Conservation (phyloP, 768 basidiomycete genomes). For the Pulveroboletus sp. region DNA sequence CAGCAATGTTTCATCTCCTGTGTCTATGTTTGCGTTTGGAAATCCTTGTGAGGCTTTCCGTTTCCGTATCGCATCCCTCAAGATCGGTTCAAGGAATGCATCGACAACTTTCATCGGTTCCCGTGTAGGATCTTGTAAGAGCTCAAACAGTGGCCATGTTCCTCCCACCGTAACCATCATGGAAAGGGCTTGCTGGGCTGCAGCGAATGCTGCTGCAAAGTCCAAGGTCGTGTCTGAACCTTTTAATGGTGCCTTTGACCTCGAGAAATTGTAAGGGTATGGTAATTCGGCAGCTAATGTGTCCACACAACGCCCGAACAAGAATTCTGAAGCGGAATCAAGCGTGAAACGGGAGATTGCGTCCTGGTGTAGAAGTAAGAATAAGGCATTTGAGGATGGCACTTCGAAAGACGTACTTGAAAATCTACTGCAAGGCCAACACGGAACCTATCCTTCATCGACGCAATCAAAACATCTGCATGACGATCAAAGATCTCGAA, state of each 20-base stretch:
- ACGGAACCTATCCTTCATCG: slow-evolving; percentile 41
- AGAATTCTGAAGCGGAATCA: slow-evolving; percentile 51
- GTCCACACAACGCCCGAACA: slow-evolving; percentile 44
- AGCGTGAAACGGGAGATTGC: slow-evolving; percentile 45
- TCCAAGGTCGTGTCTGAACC: slow-evolving; percentile 15
- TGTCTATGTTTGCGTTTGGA: slow-evolving; percentile 1
- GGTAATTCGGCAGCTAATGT: slow-evolving; percentile 36
- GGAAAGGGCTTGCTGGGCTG: slow-evolving; percentile 31
- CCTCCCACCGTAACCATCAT: slow-evolving; percentile 29
- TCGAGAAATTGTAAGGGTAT: slow-evolving; percentile 32
- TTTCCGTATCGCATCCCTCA: slow-evolving; percentile 34
- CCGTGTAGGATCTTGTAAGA: no score
- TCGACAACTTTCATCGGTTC: slow-evolving; percentile 19
- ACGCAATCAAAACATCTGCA: slow-evolving; percentile 42
- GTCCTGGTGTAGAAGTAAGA: slow-evolving; percentile 31
- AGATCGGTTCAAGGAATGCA: slow-evolving; percentile 37
- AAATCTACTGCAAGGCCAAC: slow-evolving; percentile 55
- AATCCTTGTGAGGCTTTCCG: slow-evolving; percentile 6
- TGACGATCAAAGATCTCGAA: slow-evolving; percentile 61
- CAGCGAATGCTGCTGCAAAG: slow-evolving; percentile 35
- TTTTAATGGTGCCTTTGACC: slow-evolving; percentile 3
- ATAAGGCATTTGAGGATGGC: background rate
- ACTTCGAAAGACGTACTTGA: slow-evolving; percentile 37
- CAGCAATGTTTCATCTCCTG: slow-evolving; percentile 38
- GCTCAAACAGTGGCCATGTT: slow-evolving; percentile 35